A percentile compares a stretch with the other conserved stretches of the same genome.
Evolutionary conservation across 805 yeast species (phyloP).

Genomic region (Lachancea nothofagi): DNA sequence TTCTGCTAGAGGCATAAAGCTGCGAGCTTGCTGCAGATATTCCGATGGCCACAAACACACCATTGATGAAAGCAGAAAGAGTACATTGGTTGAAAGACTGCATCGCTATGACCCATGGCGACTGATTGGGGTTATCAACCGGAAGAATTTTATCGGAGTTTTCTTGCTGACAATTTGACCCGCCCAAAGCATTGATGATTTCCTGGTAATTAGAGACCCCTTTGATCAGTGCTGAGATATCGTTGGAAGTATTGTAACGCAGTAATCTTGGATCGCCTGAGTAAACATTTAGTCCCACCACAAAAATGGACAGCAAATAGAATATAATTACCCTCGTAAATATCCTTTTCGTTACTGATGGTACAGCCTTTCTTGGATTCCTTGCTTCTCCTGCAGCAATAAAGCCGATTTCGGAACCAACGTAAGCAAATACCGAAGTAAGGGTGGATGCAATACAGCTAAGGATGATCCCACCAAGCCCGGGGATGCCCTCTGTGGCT

Average conservation of each 20-base stretch:
- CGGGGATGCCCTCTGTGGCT: conserved; percentile 49
- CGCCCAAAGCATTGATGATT: conserved; percentile 10
- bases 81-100: conserved; percentile 48
- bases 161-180: conserved; percentile 10
- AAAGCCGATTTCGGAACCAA: conserved; percentile 74
- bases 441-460: conserved; percentile 54
- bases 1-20: conserved; percentile 51
- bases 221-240: conserved; percentile 4
- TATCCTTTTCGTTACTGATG: conserved; percentile 65
- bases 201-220: conserved; percentile 1
- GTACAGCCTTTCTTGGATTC: conserved; percentile 67
- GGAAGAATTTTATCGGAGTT: not conserved
- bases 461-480: conserved; percentile 51
- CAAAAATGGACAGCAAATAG: conserved; percentile 59
- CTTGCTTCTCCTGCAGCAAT: conserved; percentile 77
- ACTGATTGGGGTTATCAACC: conserved; percentile 41
- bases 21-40: conserved; percentile 51
- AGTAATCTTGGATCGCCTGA: conserved; percentile 69
- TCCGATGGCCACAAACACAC: conserved; percentile 48
- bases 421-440: conserved; percentile 63
- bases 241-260: conserved; percentile 39
- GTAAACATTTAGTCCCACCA: conserved; percentile 63
- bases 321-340: conserved; percentile 64
- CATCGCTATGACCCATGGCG: conserved; percentile 56
- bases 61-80: conserved; percentile 44